A percentile compares a stretch with the other conserved stretches of the same genome.
Evolutionary conservation across 2,329 filamentous ascomycete genomes (phyloP).

Genomic region (Lithohypha guttulata): DNA sequence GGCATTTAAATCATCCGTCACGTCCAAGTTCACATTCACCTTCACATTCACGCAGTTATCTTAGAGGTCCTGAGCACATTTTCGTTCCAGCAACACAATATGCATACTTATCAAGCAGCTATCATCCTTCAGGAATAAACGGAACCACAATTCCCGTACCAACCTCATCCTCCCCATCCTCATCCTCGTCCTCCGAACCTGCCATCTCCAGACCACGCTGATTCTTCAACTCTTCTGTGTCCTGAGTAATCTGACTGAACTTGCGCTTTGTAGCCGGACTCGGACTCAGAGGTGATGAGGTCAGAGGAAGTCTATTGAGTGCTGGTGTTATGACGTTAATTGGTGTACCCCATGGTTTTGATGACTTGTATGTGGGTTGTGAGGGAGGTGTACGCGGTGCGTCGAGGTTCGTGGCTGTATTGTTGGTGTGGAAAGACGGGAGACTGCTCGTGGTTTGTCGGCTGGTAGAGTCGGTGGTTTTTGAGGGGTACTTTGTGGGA

Average conservation of each 20-base stretch:
- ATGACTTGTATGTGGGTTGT: not conserved
- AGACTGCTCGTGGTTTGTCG: not conserved
- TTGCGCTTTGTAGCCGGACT: not conserved
- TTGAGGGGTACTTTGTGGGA: not conserved
- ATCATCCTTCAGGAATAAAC: no score
- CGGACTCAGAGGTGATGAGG: not conserved
- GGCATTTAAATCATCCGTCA: no score
- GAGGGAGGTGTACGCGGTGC: not conserved
- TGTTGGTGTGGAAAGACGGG: not conserved
- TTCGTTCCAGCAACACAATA: no score
- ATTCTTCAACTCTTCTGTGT: not conserved
- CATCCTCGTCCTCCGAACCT: no score
- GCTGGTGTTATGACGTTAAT: not conserved
- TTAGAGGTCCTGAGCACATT: no score
- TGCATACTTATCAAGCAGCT: no score
- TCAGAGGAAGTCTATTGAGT: not conserved
- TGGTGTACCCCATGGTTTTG: constrained; percentile 9
- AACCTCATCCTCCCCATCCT: no score
- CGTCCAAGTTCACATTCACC: no score
- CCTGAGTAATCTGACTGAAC: not conserved
- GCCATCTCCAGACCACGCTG: no score
- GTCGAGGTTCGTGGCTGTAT: not conserved
- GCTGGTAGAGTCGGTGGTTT: constrained; percentile 1
- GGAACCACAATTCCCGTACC: no score
- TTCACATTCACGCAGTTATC: no score